phyloP scores from a whole-genome alignment of 2,329 filamentous ascomycete genomes.

The Hypoxylon sp. region DNA sequence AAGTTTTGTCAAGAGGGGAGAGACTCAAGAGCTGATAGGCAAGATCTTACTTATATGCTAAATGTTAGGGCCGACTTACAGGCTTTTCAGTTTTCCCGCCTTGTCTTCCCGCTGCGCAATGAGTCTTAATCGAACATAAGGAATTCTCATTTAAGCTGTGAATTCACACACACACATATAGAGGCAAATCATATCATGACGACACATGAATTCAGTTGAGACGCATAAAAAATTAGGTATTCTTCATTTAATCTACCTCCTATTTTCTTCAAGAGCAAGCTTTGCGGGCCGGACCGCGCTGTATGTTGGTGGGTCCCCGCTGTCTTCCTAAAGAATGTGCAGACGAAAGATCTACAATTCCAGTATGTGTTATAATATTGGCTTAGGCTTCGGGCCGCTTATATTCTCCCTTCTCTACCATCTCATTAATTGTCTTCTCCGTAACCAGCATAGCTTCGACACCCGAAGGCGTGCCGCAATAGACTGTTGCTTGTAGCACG shows the following conservation, averaged over 20 bases:
- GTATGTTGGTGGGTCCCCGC: too few relatives aligned
- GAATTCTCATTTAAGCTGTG: not conserved
- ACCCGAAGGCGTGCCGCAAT: not conserved
- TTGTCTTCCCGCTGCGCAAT: not conserved
- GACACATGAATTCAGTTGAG: not conserved
- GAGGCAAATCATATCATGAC: not conserved
- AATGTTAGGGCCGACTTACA: not conserved
- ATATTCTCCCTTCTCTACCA: conserved; percentile 6
- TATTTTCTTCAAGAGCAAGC: not conserved
- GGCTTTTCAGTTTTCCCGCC: not conserved
- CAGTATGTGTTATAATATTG: not conserved
- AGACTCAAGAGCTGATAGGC: not conserved
- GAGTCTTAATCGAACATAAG: not conserved
- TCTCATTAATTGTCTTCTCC: conserved; percentile 4
- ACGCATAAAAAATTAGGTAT: not conserved
- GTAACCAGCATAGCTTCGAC: conserved; percentile 6
- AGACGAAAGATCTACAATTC: too few relatives aligned
- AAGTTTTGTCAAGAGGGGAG: not conserved
- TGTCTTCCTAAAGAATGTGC: too few relatives aligned
- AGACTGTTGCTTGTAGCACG: conserved; percentile 4
- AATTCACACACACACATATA: not conserved
- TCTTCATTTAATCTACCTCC: not conserved
- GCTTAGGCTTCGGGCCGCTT: not conserved
- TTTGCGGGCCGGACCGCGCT: not conserved
- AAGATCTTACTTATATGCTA: not conserved